A percentile compares a stretch with the other conserved stretches of the same genome.
phyloP scores from a whole-genome alignment of 805 yeast species.

The Sugiyamaella americana region DNA sequence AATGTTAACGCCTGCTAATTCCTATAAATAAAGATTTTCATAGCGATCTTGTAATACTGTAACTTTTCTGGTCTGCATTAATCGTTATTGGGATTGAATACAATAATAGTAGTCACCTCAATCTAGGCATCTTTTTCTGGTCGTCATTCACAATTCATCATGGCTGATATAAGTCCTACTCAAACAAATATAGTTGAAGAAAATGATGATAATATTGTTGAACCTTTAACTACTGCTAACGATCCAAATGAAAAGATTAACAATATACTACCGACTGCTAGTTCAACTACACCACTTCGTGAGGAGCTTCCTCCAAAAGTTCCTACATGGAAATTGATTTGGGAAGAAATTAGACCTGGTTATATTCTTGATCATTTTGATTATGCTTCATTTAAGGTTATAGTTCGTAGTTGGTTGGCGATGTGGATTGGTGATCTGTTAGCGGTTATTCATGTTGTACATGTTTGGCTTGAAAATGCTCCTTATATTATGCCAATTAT shows the following conservation, averaged over 20 bases:
- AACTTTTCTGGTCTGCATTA: too few relatives aligned
- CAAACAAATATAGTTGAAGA: not conserved
- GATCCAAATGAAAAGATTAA: too few relatives aligned
- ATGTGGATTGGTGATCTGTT: constrained; percentile 24
- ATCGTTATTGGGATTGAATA: too few relatives aligned
- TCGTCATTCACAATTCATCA: not conserved
- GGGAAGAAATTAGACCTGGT: constrained; percentile 11
- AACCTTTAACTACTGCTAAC: not conserved
- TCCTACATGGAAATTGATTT: not conserved
- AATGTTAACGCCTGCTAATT: too few relatives aligned
- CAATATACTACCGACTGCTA: too few relatives aligned
- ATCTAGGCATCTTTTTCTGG: not conserved
- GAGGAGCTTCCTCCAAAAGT: not conserved
- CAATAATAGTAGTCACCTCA: too few relatives aligned
- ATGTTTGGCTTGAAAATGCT: constrained; percentile 26
- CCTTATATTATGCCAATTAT: constrained; percentile 24
- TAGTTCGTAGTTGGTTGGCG: constrained; percentile 25
- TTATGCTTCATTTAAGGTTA: constrained; percentile 17
- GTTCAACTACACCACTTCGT: too few relatives aligned
- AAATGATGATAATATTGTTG: not conserved
- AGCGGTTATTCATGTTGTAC: constrained; percentile 16
- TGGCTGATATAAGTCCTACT: not conserved
- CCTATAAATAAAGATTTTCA: too few relatives aligned
- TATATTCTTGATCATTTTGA: constrained; percentile 26
- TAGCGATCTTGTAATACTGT: too few relatives aligned